Conservation (phyloP, 805 yeast species). For the Trichomonascus vanleenenianus region DNA sequence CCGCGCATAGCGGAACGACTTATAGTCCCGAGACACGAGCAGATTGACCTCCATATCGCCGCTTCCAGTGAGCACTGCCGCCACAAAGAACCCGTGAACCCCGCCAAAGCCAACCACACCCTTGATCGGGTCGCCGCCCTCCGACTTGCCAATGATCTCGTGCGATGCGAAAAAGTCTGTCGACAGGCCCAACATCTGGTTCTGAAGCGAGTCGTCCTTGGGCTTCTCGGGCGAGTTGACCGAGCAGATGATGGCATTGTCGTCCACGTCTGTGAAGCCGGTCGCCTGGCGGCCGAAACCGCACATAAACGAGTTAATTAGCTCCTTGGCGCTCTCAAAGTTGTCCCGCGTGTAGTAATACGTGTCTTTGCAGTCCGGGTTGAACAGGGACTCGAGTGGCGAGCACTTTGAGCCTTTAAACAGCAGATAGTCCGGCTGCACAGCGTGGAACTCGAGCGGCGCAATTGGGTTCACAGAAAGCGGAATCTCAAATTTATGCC, state of each 20-base stretch:
- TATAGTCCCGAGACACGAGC: conserved; percentile 30
- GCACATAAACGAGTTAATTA: conserved; percentile 22
- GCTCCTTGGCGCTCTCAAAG: conserved; percentile 29
- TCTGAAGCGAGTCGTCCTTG: conserved; percentile 33
- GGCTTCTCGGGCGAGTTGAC: conserved; percentile 25
- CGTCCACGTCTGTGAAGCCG: conserved; percentile 18
- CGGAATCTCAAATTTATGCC: conserved; percentile 32
- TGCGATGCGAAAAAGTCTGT: conserved; percentile 38
- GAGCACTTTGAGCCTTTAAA: conserved; percentile 33
- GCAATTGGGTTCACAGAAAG: conserved; percentile 9
- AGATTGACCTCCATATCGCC: conserved; percentile 18
- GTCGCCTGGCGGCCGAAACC: conserved; percentile 29
- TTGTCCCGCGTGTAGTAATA: conserved; percentile 41
- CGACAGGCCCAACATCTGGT: conserved; percentile 31
- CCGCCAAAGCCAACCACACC: conserved; percentile 31
- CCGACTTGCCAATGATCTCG: conserved; percentile 27
- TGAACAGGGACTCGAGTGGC: conserved; percentile 18
- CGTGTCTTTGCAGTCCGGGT: conserved; percentile 30
- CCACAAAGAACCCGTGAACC: conserved; percentile 30
- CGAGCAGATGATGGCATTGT: conserved; percentile 38
- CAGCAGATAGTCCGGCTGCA: conserved; percentile 31
- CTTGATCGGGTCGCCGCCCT: conserved; percentile 24
- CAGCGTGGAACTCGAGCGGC: conserved; percentile 33
- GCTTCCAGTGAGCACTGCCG: conserved; percentile 23
- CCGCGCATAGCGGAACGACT: conserved; percentile 28